These are phyloP conservation scores for Neofusicoccum umdonicola DNA, from an alignment of 2,329 filamentous ascomycete species.

Conservation along the genomic window DNA sequence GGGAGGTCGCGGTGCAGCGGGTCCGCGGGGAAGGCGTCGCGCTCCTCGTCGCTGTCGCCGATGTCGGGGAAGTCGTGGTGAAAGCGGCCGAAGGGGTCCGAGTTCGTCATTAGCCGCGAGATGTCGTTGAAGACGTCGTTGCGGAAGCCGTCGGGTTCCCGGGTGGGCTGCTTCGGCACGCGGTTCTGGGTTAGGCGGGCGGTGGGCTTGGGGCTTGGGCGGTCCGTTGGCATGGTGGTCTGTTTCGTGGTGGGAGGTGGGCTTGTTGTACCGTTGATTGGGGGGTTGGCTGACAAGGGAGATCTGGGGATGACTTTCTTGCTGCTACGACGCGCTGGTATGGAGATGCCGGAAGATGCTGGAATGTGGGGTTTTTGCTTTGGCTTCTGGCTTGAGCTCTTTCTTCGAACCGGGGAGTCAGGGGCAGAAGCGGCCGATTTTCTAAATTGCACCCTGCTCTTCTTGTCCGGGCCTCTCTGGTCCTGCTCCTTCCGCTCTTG, in stretches of 20 bases:
- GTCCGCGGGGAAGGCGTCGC: neutral
- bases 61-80: neutral
- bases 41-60: neutral
- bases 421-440: neutral
- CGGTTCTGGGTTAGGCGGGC: too few species aligned
- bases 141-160: neutral
- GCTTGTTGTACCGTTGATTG: neutral
- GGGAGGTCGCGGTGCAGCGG: neutral
- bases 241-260: neutral
- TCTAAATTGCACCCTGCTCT: neutral
- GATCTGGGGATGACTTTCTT: neutral
- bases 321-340: neutral
- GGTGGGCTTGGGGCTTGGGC: too few species aligned
- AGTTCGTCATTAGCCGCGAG: neutral
- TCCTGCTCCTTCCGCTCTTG: neutral
- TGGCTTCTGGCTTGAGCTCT: neutral
- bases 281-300: neutral
- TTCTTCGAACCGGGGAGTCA: neutral
- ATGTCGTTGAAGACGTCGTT: neutral
- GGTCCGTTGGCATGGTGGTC: too few species aligned
- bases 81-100: constrained; percentile 1
- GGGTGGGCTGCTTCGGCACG: too few species aligned
- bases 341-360: neutral
- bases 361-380: neutral
- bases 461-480: neutral